Evolutionary conservation across 352 stramenopile genomes (phyloP), one percentile per base, ranked within the genome.

Genomic region (Saprolegnia diclina): DNA sequence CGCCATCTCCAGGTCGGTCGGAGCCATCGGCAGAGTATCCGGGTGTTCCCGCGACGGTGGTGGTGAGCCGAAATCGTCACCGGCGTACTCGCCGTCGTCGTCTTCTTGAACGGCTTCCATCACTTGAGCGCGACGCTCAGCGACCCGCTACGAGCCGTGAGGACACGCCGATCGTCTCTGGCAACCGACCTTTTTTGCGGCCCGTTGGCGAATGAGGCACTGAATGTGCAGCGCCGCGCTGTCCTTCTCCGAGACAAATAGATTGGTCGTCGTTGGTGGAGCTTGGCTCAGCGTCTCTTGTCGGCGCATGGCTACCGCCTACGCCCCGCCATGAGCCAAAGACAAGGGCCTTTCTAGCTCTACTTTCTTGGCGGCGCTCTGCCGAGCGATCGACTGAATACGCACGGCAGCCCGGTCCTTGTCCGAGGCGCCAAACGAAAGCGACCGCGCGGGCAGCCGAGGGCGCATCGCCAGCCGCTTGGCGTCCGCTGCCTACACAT

Each of bases 221-320:
- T 90, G 81, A 54, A 90, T 90, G 3, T 73, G 73, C 26, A 75
- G 59, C 0, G 75, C 79, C 22, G 65, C 74, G 11, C 74, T 71
- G 48, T 73, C 65, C 11, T 75, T 13, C n/a, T 22, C 24, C 24
- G 5, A 29, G n/a, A n/a, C n/a, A n/a, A n/a, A n/a, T n/a, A n/a
- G n/a, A n/a, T n/a, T n/a, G n/a, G n/a, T n/a, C n/a, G n/a, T n/a
- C n/a, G n/a, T n/a, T n/a, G n/a, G n/a, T n/a, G n/a, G n/a, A n/a
- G n/a, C n/a, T n/a, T 29, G n/a, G 29, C 5, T 35, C 29, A 6
- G 29, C 29, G 29, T 35, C 29, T 2, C 29, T 35, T 35, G 29
- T 35, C 29, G 29, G 29, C 29, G 29, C 29, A 35, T 6, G 2
- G 29, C 29, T 35, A 35, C 29, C 5, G 29, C 29, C 29, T 35